phyloP scores from a whole-genome alignment of 176 grass and related monocot species.

The Zizania latifolia region DNA sequence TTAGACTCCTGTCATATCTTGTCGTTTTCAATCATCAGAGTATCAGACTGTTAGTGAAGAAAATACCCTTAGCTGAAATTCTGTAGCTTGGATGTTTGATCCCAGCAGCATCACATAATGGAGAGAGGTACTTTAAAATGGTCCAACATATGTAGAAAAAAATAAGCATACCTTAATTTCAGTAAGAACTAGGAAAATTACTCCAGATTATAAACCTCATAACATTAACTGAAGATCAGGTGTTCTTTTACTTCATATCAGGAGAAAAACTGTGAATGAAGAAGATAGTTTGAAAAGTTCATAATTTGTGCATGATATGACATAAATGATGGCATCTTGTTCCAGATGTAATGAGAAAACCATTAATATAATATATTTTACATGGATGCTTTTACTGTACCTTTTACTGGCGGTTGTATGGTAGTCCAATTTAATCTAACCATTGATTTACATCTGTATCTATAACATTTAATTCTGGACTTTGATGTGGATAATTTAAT shows the following conservation, averaged over 20 bases:
- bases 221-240: background rate
- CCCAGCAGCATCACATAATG: background rate
- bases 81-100: background rate
- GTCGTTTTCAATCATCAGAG: background rate
- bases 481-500: no score
- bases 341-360: background rate
- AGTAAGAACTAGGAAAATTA: background rate
- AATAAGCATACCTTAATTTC: background rate
- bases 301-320: background rate
- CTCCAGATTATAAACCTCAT: background rate
- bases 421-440: no score
- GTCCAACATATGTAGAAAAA: no score
- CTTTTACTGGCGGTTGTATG: no score
- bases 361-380: background rate
- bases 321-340: background rate
- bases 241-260: background rate
- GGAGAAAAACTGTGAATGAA: background rate
- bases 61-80: background rate
- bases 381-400: no score
- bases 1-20: background rate
- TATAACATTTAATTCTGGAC: no score
- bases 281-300: no score
- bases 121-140: background rate
- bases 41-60: background rate
- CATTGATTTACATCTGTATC: no score